A percentile compares a stretch with the other conserved stretches of the same genome.
Conservation (phyloP, 768 basidiomycete species). For the Xanthoconium purpureum region DNA sequence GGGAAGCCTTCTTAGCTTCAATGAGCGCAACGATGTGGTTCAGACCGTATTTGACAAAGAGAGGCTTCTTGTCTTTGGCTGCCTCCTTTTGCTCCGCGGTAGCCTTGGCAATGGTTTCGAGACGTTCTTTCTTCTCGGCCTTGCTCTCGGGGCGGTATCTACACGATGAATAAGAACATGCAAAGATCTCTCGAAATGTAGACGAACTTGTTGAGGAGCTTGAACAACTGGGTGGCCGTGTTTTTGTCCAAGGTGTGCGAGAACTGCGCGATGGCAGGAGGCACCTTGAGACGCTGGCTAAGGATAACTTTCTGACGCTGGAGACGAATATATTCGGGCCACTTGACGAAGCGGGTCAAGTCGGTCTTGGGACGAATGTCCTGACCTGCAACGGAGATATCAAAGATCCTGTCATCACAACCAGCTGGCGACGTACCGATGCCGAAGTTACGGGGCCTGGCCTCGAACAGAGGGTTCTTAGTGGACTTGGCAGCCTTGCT, state of each 20-base stretch:
- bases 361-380: slow-evolving; percentile 88
- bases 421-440: slow-evolving; percentile 63
- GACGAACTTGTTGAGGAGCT: slow-evolving; percentile 86
- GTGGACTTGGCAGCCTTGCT: slow-evolving; percentile 69
- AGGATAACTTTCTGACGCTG: slow-evolving; percentile 99
- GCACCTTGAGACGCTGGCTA: slow-evolving; percentile 95
- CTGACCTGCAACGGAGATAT: slow-evolving; percentile 59
- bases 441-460: slow-evolving; percentile 88
- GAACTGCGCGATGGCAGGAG: slow-evolving; percentile 97
- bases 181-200: neutral
- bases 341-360: slow-evolving; percentile 97
- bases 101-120: slow-evolving; percentile 71
- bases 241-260: slow-evolving; percentile 98
- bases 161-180: neutral
- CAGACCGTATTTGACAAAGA: slow-evolving; percentile 93
- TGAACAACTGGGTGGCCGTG: slow-evolving; percentile 97
- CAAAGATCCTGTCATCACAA: neutral
- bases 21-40: slow-evolving; percentile 96
- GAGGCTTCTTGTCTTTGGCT: slow-evolving; percentile 87
- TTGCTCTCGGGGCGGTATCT: slow-evolving; percentile 87
- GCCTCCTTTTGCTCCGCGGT: slow-evolving; percentile 77
- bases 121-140: slow-evolving; percentile 96
- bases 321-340: slow-evolving; percentile 97
- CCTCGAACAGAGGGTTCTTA: slow-evolving; percentile 97
- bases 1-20: slow-evolving; percentile 95